phyloP scores from a whole-genome alignment of 2,329 filamentous ascomycete genomes.

The Balansia obtecta region DNA sequence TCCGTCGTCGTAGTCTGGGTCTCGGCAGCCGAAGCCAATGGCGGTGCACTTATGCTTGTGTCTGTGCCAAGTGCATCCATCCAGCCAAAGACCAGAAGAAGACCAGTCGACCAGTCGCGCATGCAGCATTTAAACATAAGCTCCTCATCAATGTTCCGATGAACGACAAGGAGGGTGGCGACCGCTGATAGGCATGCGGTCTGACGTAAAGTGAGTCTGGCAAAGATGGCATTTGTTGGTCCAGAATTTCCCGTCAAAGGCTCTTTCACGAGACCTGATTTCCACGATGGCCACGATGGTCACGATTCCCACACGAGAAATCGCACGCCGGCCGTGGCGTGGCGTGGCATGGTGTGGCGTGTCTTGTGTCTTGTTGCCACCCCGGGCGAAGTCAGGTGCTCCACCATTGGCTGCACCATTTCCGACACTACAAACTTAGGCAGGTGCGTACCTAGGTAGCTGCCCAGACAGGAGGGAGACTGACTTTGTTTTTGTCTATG shows the following conservation, averaged over 20 bases:
- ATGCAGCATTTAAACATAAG: too few relatives aligned
- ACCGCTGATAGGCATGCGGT: too few relatives aligned
- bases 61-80: background rate
- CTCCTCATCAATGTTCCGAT: too few relatives aligned
- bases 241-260: background rate
- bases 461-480: background rate
- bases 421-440: background rate
- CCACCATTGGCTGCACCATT: conserved; percentile 8
- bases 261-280: background rate
- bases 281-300: background rate
- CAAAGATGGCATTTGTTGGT: too few relatives aligned
- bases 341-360: conserved; percentile 16
- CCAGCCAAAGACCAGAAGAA: too few relatives aligned
- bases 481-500: background rate
- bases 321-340: conserved; percentile 3
- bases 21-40: background rate
- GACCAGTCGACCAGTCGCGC: background rate
- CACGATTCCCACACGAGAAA: too few relatives aligned
- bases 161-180: too few relatives aligned
- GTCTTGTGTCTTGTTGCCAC: background rate
- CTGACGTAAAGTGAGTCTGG: too few relatives aligned
- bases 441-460: too few relatives aligned
- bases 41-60: too few relatives aligned
- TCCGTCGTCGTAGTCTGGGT: background rate
- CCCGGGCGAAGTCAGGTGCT: conserved; percentile 19